Evolutionary conservation across 352 stramenopile genomes (phyloP), one percentile per base, ranked within the genome.

Genomic region (Pythium pyrilobum): DNA sequence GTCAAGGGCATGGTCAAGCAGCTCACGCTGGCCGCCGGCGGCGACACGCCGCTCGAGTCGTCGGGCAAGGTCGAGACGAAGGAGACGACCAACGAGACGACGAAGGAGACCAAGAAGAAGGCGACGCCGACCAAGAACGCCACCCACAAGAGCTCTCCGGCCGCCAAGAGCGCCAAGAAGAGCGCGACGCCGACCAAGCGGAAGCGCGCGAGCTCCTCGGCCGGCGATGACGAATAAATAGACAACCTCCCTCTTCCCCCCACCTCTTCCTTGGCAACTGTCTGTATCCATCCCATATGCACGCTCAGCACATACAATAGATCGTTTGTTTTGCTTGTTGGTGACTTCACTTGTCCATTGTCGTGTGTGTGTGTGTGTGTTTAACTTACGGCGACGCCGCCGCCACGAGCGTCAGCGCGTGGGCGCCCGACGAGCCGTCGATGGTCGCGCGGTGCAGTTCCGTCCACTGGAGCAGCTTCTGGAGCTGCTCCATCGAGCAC

Each of bases 1-100:
- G 56, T 92, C 18, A 85, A 88, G 57, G 67, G 67, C 32, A 86
- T 95, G 74, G 67, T 81, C 10, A 82, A 79, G 64, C 76, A 89
- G 56, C 65, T 89, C 47, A 42, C 50, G 31, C 29, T 48, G 20
- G 55, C 59, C 15, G 60, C 20, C 18, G 65, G 70, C 16, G 62
- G 64, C 31, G 68, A 65, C n/a, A 71, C 21, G 31, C 47, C 12
- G 15, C 40, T 9, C 21, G 43, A 1, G 31, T 38, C 5, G 56
- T 57, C 52, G 32, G 63, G 49, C 34, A 59, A 67, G 39, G 48
- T 50, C 23, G 53, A 75, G 37, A 45, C 33, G 25, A 52, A 52
- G 45, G 31, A 43, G 31, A 9, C 15, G 20, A 27, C 25, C 24
- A 57, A 50, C 23, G 52, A 48, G 29, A 29, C 8, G 29, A 64